These are phyloP conservation scores for Diaporthe sp. DNA, from an alignment of 2,329 filamentous ascomycete genomes.

Conservation along the genomic window DNA sequence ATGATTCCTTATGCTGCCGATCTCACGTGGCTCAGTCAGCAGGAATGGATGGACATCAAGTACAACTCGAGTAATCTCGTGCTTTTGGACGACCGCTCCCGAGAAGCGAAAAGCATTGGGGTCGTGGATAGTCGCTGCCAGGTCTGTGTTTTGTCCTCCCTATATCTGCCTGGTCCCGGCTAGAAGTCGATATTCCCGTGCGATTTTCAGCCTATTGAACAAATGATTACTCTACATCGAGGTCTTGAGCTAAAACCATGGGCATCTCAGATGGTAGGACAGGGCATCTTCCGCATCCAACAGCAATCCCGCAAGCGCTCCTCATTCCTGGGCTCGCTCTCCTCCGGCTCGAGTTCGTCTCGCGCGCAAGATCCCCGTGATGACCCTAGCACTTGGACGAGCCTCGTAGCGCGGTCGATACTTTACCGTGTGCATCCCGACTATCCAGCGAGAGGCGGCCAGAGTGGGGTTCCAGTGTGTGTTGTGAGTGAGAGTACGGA, in stretches of 20 bases:
- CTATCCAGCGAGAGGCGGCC: neutral
- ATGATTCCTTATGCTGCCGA: neutral
- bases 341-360: constrained; percentile 1
- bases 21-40: constrained; percentile 1
- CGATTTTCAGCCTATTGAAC: neutral
- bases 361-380: neutral
- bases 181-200: fast-evolving
- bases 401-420: constrained; percentile 1
- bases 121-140: constrained; percentile 1
- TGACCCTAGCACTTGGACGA: constrained; percentile 21
- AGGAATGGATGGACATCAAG: constrained; percentile 13
- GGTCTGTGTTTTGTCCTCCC: neutral
- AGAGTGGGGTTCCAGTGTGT: constrained; percentile 12
- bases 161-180: neutral
- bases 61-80: neutral
- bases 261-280: neutral
- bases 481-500: neutral
- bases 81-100: neutral
- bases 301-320: constrained; percentile 19
- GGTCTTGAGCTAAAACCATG: neutral
- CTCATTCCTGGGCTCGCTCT: constrained; percentile 12
- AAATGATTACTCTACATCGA: fast-evolving
- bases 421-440: constrained; percentile 6
- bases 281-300: constrained; percentile 13
- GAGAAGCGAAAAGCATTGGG: constrained; percentile 13